Conservation (phyloP, 805 yeast species). For the Cyberlindnera suaveolens region DNA sequence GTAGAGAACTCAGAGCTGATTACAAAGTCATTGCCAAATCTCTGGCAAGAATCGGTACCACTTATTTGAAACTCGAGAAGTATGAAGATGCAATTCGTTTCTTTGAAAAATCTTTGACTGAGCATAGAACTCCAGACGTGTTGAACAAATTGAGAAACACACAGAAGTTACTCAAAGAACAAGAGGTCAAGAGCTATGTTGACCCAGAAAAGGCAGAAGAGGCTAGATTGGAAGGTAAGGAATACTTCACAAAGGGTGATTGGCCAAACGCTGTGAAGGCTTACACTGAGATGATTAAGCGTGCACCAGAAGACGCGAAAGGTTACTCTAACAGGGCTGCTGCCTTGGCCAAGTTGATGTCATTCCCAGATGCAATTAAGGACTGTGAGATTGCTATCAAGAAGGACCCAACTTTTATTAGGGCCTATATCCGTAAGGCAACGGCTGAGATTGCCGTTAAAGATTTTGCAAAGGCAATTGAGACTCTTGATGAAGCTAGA, state of each 20-base stretch:
- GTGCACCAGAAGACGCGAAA: constrained; percentile 95
- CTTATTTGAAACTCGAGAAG: constrained; percentile 71
- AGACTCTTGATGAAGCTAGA: constrained; percentile 75
- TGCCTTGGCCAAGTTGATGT: constrained; percentile 86
- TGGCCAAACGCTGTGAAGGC: constrained; percentile 97
- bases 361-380: constrained; percentile 92
- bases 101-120: constrained; percentile 90
- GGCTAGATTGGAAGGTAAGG: constrained; percentile 91
- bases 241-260: constrained; percentile 80
- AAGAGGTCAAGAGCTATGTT: constrained; percentile 72
- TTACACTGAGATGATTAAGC: constrained; percentile 90
- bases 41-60: constrained; percentile 83
- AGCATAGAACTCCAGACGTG: constrained; percentile 93
- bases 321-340: constrained; percentile 99
- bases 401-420: constrained; percentile 81
- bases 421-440: constrained; percentile 97
- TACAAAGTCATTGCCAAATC: constrained; percentile 90
- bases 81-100: constrained; percentile 64
- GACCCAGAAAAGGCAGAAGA: constrained; percentile 92
- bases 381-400: constrained; percentile 90
- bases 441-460: constrained; percentile 87
- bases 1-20: constrained; percentile 86
- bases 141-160: constrained; percentile 80
- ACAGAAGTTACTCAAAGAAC: constrained; percentile 77
- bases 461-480: constrained; percentile 76